phyloP scores from a whole-genome alignment of 2,329 filamentous ascomycete species.

The Rhytidhysteron rufulum region DNA sequence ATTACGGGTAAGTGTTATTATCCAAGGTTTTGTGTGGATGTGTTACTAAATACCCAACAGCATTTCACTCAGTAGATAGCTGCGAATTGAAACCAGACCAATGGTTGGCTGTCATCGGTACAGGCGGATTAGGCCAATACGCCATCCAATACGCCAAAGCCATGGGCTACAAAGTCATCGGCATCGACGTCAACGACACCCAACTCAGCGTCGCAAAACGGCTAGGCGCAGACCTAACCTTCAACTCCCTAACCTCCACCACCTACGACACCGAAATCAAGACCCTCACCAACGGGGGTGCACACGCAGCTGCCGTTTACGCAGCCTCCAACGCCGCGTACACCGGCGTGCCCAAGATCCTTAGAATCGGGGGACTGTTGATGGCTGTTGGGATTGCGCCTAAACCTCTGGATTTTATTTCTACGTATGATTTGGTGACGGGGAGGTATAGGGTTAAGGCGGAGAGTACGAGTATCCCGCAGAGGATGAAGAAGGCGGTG shows the following conservation, averaged over 20 bases:
- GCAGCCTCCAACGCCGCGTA: slow-evolving; percentile 38
- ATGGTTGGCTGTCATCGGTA: slow-evolving; percentile 44
- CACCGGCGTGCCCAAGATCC: slow-evolving; percentile 31
- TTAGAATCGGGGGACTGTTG: slow-evolving; percentile 37
- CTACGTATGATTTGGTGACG: slow-evolving; percentile 39
- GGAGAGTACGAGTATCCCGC: slow-evolving; percentile 41
- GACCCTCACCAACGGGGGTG: slow-evolving; percentile 36
- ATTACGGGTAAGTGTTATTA: slow-evolving; percentile 35
- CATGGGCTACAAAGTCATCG: slow-evolving; percentile 34
- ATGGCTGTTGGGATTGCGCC: slow-evolving; percentile 43
- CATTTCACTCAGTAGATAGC: slow-evolving; percentile 24
- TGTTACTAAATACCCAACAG: neutral
- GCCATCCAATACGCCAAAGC: slow-evolving; percentile 47
- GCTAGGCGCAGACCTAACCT: slow-evolving; percentile 40
- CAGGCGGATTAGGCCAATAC: slow-evolving; percentile 46
- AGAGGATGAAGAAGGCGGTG: slow-evolving; percentile 43
- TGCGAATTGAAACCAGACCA: slow-evolving; percentile 29
- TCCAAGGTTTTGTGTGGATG: neutral
- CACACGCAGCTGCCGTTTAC: slow-evolving; percentile 41
- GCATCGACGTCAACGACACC: slow-evolving; percentile 43
- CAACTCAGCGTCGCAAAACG: slow-evolving; percentile 38
- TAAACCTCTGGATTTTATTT: slow-evolving; percentile 33
- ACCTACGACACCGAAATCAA: slow-evolving; percentile 39
- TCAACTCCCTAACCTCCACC: slow-evolving; percentile 40
- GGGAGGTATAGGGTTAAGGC: slow-evolving; percentile 40